phyloP scores from a whole-genome alignment of 2,329 filamentous ascomycete genomes.

The Mycocentrospora acerina region DNA sequence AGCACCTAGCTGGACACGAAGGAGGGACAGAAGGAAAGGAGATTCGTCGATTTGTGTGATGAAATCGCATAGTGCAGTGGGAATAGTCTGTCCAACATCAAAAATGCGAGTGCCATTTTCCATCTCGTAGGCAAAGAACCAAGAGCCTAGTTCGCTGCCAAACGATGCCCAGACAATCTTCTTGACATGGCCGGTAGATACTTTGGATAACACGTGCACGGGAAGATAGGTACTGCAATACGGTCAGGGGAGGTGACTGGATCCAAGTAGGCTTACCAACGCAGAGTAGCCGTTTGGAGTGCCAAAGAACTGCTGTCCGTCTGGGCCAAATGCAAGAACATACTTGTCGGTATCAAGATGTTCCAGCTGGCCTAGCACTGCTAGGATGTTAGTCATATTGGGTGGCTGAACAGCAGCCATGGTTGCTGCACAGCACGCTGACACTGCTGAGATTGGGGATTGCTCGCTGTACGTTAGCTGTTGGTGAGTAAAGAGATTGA shows the following conservation, averaged over 20 bases:
- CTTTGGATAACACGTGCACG: conserved; percentile 4
- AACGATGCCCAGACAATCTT: conserved; percentile 30
- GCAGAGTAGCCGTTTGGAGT: conserved; percentile 30
- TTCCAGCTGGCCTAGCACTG: conserved; percentile 15
- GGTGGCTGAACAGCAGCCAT: conserved; percentile 6
- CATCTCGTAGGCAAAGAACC: conserved; percentile 29
- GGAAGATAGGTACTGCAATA: conserved; percentile 24
- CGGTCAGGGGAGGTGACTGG: conserved; percentile 2
- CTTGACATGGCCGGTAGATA: conserved; percentile 8
- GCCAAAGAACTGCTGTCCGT: conserved; percentile 22
- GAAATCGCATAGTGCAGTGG: too few relatives aligned
- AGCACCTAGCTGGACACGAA: conserved; percentile 30
- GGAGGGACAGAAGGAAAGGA: conserved; percentile 3
- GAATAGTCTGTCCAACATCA: too few relatives aligned
- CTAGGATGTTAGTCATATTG: conserved; percentile 3
- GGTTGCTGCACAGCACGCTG: background rate
- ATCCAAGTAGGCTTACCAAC: conserved; percentile 12
- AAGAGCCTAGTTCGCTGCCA: conserved; percentile 22
- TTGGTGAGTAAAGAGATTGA: too few relatives aligned
- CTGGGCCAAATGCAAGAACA: conserved; percentile 26
- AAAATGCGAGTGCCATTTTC: conserved; percentile 7
- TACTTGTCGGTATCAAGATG: conserved; percentile 23
- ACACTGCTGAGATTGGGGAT: too few relatives aligned
- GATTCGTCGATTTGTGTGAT: too few relatives aligned
- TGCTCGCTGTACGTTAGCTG: too few relatives aligned